Evolutionary conservation across 2,329 filamentous ascomycete species (phyloP).

Genomic region (Microsporum audouinii): DNA sequence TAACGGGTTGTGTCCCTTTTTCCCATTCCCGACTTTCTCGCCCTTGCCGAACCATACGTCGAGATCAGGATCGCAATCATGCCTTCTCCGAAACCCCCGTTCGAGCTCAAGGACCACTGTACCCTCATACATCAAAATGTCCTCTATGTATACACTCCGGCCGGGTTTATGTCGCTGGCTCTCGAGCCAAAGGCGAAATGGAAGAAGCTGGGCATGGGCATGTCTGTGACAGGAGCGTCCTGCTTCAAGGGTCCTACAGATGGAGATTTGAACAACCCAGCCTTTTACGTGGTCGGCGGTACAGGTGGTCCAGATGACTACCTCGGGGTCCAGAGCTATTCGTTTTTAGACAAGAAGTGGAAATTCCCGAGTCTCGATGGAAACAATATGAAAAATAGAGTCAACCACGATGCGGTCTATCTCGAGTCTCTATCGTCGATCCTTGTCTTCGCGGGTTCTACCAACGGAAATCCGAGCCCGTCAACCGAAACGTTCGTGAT

Average conservation of each 20-base stretch:
- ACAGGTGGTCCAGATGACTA: conserved; percentile 47
- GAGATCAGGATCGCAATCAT: conserved; percentile 37
- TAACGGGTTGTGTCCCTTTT: background rate
- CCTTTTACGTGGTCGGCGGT: conserved; percentile 74
- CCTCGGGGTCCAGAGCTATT: conserved; percentile 61
- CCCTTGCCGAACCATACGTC: background rate
- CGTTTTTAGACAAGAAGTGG: conserved; percentile 48
- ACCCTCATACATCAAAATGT: conserved; percentile 69
- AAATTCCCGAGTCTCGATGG: conserved; percentile 23
- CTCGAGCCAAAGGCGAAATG: conserved; percentile 61
- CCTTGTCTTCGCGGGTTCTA: conserved; percentile 67
- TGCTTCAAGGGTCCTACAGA: conserved; percentile 61
- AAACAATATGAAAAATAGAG: conserved; percentile 54
- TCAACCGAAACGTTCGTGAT: conserved; percentile 70
- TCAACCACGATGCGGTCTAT: conserved; percentile 65
- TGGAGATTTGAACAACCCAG: conserved; percentile 47
- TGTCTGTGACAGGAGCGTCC: conserved; percentile 59
- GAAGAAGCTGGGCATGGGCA: conserved; percentile 53
- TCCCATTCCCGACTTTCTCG: background rate
- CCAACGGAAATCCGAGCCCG: conserved; percentile 45
- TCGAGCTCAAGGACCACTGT: conserved; percentile 64
- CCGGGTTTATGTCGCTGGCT: conserved; percentile 62
- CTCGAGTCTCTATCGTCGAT: conserved; percentile 59
- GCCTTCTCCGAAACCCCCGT: conserved; percentile 59
- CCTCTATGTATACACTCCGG: conserved; percentile 68